Conservation (phyloP, 768 basidiomycete species). For the Mycena metata region DNA sequence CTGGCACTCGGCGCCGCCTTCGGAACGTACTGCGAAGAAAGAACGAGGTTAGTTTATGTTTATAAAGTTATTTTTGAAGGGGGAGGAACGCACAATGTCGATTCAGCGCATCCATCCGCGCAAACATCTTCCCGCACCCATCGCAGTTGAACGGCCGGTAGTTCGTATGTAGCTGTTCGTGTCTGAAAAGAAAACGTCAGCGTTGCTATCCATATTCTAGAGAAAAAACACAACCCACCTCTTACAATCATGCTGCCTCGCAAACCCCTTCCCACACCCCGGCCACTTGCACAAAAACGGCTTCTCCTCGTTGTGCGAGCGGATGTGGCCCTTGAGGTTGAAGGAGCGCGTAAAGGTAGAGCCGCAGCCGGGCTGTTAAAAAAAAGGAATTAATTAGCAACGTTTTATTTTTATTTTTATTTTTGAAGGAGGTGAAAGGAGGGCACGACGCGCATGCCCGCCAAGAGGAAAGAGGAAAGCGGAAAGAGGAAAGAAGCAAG, state of each 20-base stretch:
- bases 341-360: slow-evolving; percentile 90
- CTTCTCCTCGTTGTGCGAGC: slow-evolving; percentile 81
- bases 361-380: slow-evolving; percentile 68
- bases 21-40: slow-evolving; percentile 72
- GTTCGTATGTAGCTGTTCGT: slow-evolving; percentile 95
- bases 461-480: no score
- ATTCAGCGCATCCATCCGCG: slow-evolving; percentile 94
- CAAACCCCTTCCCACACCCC: slow-evolving; percentile 94
- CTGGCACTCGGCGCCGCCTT: slow-evolving; percentile 85
- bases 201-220: no score
- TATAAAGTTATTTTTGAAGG: background rate
- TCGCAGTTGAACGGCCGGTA: slow-evolving; percentile 94
- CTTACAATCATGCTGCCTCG: slow-evolving; percentile 96
- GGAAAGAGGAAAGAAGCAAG: no score
- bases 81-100: slow-evolving; percentile 79
- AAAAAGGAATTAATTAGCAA: no score
- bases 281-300: slow-evolving; percentile 97
- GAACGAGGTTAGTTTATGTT: no score
- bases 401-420: no score
- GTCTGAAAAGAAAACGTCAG: slow-evolving; percentile 61
- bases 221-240: no score
- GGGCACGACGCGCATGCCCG: no score
- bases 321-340: slow-evolving; percentile 95
- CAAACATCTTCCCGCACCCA: slow-evolving; percentile 94
- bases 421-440: no score